phyloP scores from a whole-genome alignment of 2,329 filamentous ascomycete species.

The Talaromyces rugulosus region DNA sequence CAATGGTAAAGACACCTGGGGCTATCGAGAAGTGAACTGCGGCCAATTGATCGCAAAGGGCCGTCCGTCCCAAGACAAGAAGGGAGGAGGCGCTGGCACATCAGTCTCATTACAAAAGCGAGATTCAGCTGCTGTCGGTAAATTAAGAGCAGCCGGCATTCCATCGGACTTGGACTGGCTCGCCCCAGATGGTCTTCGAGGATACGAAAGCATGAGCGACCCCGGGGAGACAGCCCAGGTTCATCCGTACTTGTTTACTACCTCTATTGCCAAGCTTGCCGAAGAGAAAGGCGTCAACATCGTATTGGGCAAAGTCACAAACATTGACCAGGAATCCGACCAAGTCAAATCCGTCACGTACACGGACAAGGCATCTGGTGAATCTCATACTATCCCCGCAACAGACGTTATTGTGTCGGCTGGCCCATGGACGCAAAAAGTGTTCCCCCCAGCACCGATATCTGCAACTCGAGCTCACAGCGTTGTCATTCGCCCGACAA shows the following conservation, averaged over 20 bases:
- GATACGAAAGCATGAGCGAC: conserved; percentile 81
- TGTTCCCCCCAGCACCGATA: conserved; percentile 56
- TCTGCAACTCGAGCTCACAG: conserved; percentile 59
- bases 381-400: conserved; percentile 50
- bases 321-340: conserved; percentile 54
- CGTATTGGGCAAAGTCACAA: conserved; percentile 63
- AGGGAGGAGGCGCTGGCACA: conserved; percentile 23
- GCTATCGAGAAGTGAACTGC: conserved; percentile 75
- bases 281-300: conserved; percentile 65
- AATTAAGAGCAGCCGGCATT: conserved; percentile 56
- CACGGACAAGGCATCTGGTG: conserved; percentile 47
- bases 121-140: conserved; percentile 46
- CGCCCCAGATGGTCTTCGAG: conserved; percentile 58
- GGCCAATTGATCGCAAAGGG: conserved; percentile 59
- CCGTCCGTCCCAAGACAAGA: conserved; percentile 33
- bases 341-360: conserved; percentile 63
- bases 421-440: conserved; percentile 56
- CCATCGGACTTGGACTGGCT: conserved; percentile 85
- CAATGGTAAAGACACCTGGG: conserved; percentile 73
- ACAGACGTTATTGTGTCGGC: conserved; percentile 59
- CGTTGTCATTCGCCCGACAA: conserved; percentile 56
- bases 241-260: conserved; percentile 88
- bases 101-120: conserved; percentile 55
- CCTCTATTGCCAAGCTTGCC: conserved; percentile 72
- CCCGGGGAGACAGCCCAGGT: conserved; percentile 84